Evolutionary conservation across 768 basidiomycete species (phyloP).

Genomic region (Saitozyma podzolica): DNA sequence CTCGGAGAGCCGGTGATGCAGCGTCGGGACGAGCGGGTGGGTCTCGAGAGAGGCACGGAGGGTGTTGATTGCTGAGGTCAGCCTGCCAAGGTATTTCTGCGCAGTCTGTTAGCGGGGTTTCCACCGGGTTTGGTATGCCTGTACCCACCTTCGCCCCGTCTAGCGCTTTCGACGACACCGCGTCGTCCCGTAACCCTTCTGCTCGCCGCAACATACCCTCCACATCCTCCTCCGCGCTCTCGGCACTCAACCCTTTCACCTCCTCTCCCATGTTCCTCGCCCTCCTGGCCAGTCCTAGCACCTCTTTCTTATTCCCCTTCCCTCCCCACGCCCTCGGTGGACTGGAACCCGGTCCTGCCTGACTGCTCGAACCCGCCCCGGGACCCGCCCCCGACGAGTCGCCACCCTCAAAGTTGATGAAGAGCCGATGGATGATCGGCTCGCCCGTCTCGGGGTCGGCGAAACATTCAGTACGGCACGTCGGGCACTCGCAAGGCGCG

Average conservation of each 20-base stretch:
- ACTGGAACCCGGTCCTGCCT: background rate
- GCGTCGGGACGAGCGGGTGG: conserved; percentile 22
- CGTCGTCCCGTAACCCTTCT: conserved; percentile 24
- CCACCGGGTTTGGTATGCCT: background rate
- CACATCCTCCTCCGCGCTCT: conserved; percentile 23
- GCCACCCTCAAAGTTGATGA: conserved; percentile 24
- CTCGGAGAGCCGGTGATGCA: background rate
- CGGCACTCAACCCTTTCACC: conserved; percentile 13
- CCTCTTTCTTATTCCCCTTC: conserved; percentile 20
- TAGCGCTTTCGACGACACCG: conserved; percentile 24
- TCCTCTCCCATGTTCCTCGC: conserved; percentile 29
- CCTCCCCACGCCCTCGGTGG: background rate
- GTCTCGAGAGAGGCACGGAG: conserved; percentile 15
- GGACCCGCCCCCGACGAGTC: conserved; percentile 9
- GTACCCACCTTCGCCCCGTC: conserved; percentile 28
- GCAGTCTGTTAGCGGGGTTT: background rate
- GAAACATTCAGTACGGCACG: conserved; percentile 35
- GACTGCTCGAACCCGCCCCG: conserved; percentile 1
- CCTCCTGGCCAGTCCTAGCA: conserved; percentile 30
- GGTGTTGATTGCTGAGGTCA: conserved; percentile 19
- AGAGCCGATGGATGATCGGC: conserved; percentile 32
- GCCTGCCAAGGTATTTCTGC: conserved; percentile 30
- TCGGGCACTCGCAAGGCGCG: conserved; percentile 33
- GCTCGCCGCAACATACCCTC: conserved; percentile 19
- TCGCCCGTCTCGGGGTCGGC: conserved; percentile 36